Percentiles rank a stretch among this genome's conserved stretches.
phyloP scores from a whole-genome alignment of 2,329 filamentous ascomycete species.

The Fusarium guadeloupense region DNA sequence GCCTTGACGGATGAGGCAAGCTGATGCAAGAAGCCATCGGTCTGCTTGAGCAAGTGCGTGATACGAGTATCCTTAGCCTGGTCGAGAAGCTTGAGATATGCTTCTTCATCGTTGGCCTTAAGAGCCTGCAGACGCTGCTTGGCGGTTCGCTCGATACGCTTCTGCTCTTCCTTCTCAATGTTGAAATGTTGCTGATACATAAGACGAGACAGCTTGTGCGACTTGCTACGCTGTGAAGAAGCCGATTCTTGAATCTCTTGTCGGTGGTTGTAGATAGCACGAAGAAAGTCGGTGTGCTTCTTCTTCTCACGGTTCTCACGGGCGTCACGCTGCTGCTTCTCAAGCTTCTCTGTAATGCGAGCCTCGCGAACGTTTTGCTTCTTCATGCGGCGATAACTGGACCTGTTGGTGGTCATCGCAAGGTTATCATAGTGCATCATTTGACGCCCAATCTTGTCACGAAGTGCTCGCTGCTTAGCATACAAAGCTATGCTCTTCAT shows the following conservation, averaged over 20 bases:
- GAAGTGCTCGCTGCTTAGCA: constrained; percentile 84
- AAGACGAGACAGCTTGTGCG: constrained; percentile 85
- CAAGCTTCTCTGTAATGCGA: constrained; percentile 96
- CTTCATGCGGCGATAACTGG: constrained; percentile 92
- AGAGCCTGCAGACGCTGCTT: constrained; percentile 99
- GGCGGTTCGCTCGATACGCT: constrained; percentile 94
- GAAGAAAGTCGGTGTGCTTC: constrained; percentile 92
- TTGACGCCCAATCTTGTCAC: constrained; percentile 86
- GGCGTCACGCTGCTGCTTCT: constrained; percentile 97
- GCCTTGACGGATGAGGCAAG: constrained; percentile 93
- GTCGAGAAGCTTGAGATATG: constrained; percentile 95
- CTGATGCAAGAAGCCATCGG: constrained; percentile 95
- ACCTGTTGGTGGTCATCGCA: constrained; percentile 95
- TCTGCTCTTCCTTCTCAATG: constrained; percentile 99
- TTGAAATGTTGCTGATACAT: constrained; percentile 92
- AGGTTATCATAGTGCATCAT: constrained; percentile 97
- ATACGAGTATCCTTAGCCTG: constrained; percentile 99
- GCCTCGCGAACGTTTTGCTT: constrained; percentile 96
- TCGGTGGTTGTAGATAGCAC: constrained; percentile 84
- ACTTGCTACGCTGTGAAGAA: constrained; percentile 73
- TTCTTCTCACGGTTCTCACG: constrained; percentile 97
- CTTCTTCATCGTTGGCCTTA: constrained; percentile 99
- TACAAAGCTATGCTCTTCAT: constrained; percentile 92
- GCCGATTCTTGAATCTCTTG: constrained; percentile 78
- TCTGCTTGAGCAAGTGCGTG: constrained; percentile 94